A percentile compares a stretch with the other conserved stretches of the same genome.
Conservation (phyloP, 208 protist species). For the Trichomonas gallinae region DNA sequence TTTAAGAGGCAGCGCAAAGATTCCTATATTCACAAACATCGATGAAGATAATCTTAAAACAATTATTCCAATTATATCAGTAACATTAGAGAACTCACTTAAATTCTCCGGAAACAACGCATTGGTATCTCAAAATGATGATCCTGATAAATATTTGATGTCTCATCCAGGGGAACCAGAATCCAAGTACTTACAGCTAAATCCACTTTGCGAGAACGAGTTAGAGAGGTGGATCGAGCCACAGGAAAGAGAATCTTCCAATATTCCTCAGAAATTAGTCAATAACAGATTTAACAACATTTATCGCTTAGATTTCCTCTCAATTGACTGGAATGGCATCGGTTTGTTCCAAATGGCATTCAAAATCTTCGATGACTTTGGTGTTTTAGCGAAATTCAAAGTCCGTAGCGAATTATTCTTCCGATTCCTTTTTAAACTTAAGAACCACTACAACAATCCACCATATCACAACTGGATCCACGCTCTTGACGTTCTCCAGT, state of each 20-base stretch:
- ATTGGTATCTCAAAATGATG: no score
- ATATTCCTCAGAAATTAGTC: not conserved
- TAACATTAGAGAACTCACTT: not conserved
- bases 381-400: slow-evolving; percentile 23
- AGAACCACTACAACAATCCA: slow-evolving; percentile 29
- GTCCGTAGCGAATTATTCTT: not conserved
- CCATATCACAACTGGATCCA: slow-evolving; percentile 58
- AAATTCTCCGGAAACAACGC: not conserved
- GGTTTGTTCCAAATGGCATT: not conserved
- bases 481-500: slow-evolving; percentile 52
- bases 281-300: not conserved
- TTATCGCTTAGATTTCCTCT: not conserved
- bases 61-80: not conserved
- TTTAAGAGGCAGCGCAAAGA: not conserved
- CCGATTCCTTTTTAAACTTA: slow-evolving; percentile 15
- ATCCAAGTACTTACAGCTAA: not conserved
- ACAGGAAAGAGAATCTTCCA: not conserved
- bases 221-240: not conserved
- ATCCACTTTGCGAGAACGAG: not conserved
- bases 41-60: not conserved
- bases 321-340: not conserved
- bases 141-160: not conserved
- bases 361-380: slow-evolving; percentile 21
- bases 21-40: not conserved
- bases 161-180: not conserved